Evolutionary conservation across 768 basidiomycete genomes (phyloP).

Genomic region (Mycena crocata): DNA sequence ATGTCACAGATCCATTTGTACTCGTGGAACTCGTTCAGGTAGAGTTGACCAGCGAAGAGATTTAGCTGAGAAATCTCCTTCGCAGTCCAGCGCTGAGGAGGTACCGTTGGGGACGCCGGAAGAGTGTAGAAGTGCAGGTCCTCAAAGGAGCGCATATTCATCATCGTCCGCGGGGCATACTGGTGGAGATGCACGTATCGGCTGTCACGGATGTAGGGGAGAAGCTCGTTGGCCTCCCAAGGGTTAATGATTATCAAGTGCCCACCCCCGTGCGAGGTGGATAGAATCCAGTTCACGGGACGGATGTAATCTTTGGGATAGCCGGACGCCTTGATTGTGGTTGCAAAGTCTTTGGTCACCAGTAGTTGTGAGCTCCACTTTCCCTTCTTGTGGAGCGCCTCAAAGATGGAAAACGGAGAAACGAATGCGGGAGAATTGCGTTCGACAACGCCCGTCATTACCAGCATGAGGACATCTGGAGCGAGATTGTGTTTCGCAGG

Average conservation of each 20-base stretch:
- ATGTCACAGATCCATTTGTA: slow-evolving; percentile 50
- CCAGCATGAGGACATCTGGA: slow-evolving; percentile 39
- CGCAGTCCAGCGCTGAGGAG: slow-evolving; percentile 7
- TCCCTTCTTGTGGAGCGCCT: slow-evolving; percentile 15
- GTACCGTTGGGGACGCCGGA: slow-evolving; percentile 43
- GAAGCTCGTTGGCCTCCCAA: slow-evolving; percentile 50
- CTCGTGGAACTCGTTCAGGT: slow-evolving; percentile 44
- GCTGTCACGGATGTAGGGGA: slow-evolving; percentile 48
- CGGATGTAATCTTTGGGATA: slow-evolving; percentile 46
- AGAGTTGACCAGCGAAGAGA: slow-evolving; percentile 60
- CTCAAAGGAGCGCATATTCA: slow-evolving; percentile 51
- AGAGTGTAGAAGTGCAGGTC: slow-evolving; percentile 42
- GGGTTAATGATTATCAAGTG: slow-evolving; percentile 53
- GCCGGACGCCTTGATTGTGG: slow-evolving; percentile 38
- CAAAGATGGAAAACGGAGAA: slow-evolving; percentile 28
- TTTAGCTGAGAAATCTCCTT: slow-evolving; percentile 49
- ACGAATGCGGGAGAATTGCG: slow-evolving; percentile 33
- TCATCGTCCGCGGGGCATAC: slow-evolving; percentile 53
- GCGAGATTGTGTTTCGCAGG: slow-evolving; percentile 44
- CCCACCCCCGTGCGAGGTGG: slow-evolving; percentile 20
- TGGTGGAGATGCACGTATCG: slow-evolving; percentile 51
- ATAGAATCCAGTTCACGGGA: slow-evolving; percentile 58
- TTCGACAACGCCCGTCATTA: slow-evolving; percentile 43
- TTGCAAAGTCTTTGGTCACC: slow-evolving; percentile 49
- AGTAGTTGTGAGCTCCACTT: slow-evolving; percentile 40